Conservation (phyloP, 208 protist genomes). For the Acanthamoeba lugdunensis region DNA sequence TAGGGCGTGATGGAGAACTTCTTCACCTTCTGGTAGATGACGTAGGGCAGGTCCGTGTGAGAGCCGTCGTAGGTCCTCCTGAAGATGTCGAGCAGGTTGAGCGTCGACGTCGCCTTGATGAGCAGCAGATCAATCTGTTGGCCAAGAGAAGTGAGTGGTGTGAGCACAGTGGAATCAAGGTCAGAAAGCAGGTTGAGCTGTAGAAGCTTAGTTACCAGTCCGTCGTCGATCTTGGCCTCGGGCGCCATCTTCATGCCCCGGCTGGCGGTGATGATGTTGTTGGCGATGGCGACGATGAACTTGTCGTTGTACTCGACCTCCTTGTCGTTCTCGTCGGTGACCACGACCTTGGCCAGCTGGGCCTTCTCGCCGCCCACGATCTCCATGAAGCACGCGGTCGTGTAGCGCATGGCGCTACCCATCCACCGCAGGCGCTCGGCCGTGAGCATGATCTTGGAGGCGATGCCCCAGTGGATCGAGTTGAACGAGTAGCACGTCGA, state of each 20-base stretch:
- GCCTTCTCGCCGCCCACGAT: no score
- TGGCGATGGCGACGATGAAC: slow-evolving; percentile 3
- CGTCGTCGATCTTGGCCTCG: slow-evolving; percentile 21
- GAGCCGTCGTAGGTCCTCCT: slow-evolving; percentile 44
- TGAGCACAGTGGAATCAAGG: no score
- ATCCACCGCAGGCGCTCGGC: no score
- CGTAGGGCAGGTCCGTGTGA: not conserved
- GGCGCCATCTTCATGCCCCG: slow-evolving; percentile 67
- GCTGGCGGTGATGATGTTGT: slow-evolving; percentile 66
- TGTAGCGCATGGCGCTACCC: no score
- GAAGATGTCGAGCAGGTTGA: slow-evolving; percentile 26
- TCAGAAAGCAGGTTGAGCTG: no score
- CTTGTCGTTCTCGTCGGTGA: slow-evolving; percentile 5
- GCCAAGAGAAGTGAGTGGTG: no score
- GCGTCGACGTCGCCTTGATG: not conserved
- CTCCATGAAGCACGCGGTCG: no score
- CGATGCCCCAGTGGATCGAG: slow-evolving; percentile 66
- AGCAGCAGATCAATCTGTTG: slow-evolving; percentile 31
- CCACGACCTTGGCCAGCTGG: not conserved
- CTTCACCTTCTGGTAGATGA: not conserved
- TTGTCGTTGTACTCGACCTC: no score
- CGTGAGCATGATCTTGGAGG: not conserved
- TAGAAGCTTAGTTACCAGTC: not conserved
- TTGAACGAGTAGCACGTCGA: slow-evolving; percentile 59
- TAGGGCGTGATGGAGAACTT: slow-evolving; percentile 61